Evolutionary conservation across 139 green algal genomes (phyloP), one percentile per base, ranked within the genome.

Genomic region (Chlorella vulgaris): DNA sequence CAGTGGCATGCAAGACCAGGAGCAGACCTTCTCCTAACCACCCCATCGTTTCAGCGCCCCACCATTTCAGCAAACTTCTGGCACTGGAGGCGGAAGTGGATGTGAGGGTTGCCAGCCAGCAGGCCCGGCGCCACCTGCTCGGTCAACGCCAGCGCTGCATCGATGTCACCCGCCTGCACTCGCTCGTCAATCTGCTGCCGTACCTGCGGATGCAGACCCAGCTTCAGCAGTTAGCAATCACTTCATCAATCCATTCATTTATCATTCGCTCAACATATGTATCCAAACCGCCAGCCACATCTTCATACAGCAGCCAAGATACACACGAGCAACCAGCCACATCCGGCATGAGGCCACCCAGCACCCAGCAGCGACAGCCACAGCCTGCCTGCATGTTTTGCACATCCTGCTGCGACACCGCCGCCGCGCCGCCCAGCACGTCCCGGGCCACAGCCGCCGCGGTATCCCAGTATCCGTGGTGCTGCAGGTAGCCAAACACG

Each of bases 11-110:
- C 1, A 31, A 58, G 42, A n/a, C n/a, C n/a, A n/a, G n/a, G n/a
- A n/a, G n/a, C n/a, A n/a, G n/a, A n/a, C n/a, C 22, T 13, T 15
- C 35, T 62, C 13, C 10, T 13, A 76, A 22, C 69, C 18, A 28
- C 13, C 38, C 38, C 65, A 78, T 42, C 78, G 76, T 15, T 70
- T 42, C 42, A 62, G n/a, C 1, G 3, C 28, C 13, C 4, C 81
- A 94, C 84, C 81, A 93, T 65, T 81, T 96, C 88, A 13, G 91
- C 73, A 66, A 96, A 93, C 35, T 88, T 85, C 83, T 93, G 91
- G n/a, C 90, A 85, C 4, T 88, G 82, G 43, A 95, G 80, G 10
- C 74, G 71, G 76, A 95, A 93, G 53, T 82, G 61, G 24, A 97
- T 65, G 21, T 33, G 26, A 2, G 89, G 86, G 29, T 89, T 50